Percentiles rank a stretch among this genome's conserved stretches.
Evolutionary conservation across 1,284 basidiomycete species (phyloP).

Genomic region (Ceratobasidium sp.): DNA sequence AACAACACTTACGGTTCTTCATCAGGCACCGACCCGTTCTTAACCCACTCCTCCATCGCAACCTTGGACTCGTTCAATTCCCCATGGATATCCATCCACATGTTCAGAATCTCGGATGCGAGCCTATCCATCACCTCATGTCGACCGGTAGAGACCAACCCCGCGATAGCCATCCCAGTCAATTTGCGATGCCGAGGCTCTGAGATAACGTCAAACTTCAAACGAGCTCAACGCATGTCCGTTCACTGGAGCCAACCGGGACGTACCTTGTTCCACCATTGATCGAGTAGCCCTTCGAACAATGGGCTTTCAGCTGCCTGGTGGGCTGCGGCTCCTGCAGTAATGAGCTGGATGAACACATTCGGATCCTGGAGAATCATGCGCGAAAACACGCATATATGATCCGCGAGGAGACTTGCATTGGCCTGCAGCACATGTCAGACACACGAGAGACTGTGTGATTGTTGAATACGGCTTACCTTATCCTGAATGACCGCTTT

Average conservation of each 20-base stretch:
- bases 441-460: neutral
- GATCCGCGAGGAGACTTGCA: conserved; percentile 68
- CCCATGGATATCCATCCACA: conserved; percentile 90
- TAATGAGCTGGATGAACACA: conserved; percentile 73
- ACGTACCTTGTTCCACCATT: conserved; percentile 80
- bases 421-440: conserved; percentile 57
- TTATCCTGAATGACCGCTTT: conserved; percentile 70
- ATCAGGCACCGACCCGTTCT: conserved; percentile 19
- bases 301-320: conserved; percentile 56
- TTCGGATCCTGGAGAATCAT: conserved; percentile 70
- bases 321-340: conserved; percentile 64
- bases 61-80: conserved; percentile 79
- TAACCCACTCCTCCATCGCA: conserved; percentile 52
- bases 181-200: conserved; percentile 80
- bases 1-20: conserved; percentile 25
- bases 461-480: conserved; percentile 55
- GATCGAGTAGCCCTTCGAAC: conserved; percentile 74
- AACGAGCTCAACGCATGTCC: neutral
- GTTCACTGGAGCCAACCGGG: neutral
- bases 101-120: conserved; percentile 80
- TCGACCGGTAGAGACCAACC: conserved; percentile 73
- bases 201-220: conserved; percentile 84
- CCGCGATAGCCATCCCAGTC: conserved; percentile 76
- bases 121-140: conserved; percentile 76
- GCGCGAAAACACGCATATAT: conserved; percentile 74